phyloP scores from a whole-genome alignment of 768 basidiomycete genomes.

The Kwoniella pini region DNA sequence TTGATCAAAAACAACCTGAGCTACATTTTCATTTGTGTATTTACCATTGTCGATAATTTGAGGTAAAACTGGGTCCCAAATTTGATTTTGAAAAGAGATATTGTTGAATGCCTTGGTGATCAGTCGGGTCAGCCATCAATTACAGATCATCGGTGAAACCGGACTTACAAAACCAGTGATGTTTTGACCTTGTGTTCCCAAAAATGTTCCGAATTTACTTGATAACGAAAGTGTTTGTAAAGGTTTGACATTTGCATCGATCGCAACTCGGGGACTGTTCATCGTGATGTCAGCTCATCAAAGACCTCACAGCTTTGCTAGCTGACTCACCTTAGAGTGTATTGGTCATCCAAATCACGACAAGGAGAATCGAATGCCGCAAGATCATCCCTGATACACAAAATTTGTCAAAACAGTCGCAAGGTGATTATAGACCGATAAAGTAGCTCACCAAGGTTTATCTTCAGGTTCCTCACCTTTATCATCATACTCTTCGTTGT shows the following conservation, averaged over 20 bases:
- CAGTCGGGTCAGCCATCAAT: not conserved
- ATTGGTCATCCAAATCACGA: constrained; percentile 22
- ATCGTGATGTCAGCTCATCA: not conserved
- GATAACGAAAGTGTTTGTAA: constrained; percentile 17
- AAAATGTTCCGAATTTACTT: constrained; percentile 24
- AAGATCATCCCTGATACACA: constrained; percentile 28
- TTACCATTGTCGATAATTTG: constrained; percentile 14
- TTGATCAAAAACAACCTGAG: constrained; percentile 15
- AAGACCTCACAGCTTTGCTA: not conserved
- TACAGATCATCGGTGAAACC: not conserved
- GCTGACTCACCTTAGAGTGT: constrained; percentile 25
- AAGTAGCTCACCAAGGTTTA: constrained; percentile 28
- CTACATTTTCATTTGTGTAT: constrained; percentile 18
- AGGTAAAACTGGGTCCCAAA: constrained; percentile 28
- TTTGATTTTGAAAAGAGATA: constrained; percentile 30
- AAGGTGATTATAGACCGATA: not conserved
- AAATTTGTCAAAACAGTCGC: not conserved
- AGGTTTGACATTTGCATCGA: constrained; percentile 12
- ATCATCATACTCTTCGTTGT: not conserved
- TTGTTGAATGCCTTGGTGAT: constrained; percentile 30
- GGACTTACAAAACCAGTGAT: constrained; percentile 32
- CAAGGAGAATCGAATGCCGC: constrained; percentile 17
- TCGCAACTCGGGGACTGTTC: constrained; percentile 23
- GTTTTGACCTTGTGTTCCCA: constrained; percentile 12
- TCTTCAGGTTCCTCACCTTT: constrained; percentile 4